Evolutionary conservation across 2,329 filamentous ascomycete species (phyloP).

Genomic region (Sclerotinia minor): DNA sequence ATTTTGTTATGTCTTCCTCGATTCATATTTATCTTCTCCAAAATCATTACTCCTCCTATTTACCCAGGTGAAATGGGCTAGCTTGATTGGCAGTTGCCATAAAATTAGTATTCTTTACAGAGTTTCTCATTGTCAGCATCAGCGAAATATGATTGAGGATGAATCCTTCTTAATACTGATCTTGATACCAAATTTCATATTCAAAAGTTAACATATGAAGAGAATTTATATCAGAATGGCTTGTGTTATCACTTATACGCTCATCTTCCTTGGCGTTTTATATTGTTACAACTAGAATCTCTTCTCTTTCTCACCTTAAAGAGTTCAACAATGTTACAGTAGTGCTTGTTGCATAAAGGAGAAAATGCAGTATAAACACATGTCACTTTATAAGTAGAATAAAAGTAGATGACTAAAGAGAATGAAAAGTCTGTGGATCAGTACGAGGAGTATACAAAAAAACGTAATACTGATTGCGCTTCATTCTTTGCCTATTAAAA

Average conservation of each 20-base stretch:
- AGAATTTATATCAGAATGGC: not conserved
- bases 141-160: not conserved
- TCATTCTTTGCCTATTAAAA: not conserved
- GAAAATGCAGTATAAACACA: not conserved
- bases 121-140: not conserved
- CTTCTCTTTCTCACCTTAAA: too few species aligned
- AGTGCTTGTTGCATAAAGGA: not conserved
- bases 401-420: not conserved
- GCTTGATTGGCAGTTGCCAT: conserved; percentile 9
- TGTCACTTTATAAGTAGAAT: not conserved
- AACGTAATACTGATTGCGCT: not conserved
- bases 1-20: not conserved
- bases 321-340: not conserved
- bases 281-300: not conserved
- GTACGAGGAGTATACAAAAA: not conserved
- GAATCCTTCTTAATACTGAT: not conserved
- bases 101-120: not conserved
- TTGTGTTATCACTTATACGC: not conserved
- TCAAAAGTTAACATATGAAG: not conserved
- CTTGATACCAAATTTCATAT: not conserved
- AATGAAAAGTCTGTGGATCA: not conserved
- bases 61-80: not conserved
- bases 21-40: not conserved
- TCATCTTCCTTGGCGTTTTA: not conserved
- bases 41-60: not conserved